A percentile compares a stretch with the other conserved stretches of the same genome.
phyloP scores from a whole-genome alignment of 345 rosid species.

The thale cress (Arabidopsis thaliana) region TAIR10.1 NC_003075.7:10672001-10672500 shows the following conservation, averaged over 20 bases:
- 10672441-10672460: constrained; percentile 14
- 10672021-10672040: constrained; percentile 22
- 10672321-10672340: too few species aligned
- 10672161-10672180: constrained; percentile 43
- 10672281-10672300: constrained; percentile 23
- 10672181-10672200: constrained; percentile 34
- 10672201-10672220: constrained; percentile 36
- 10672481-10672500: too few species aligned
- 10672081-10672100: constrained; percentile 44
- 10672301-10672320: too few species aligned
- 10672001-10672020: constrained; percentile 34
- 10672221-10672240: constrained; percentile 53
- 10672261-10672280: constrained; percentile 30
- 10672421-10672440: not conserved
- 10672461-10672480: constrained; percentile 1
- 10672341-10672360: not conserved
- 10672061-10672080: constrained; percentile 31
- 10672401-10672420: constrained; percentile 9
- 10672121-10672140: constrained; percentile 44
- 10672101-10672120: constrained; percentile 39
- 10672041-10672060: constrained; percentile 34
- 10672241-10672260: constrained; percentile 52
- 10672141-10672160: constrained; percentile 47
- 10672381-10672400: constrained; percentile 25
- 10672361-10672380: not conserved